Percentiles rank a stretch among this genome's conserved stretches.
Evolutionary conservation across 495 filamentous ascomycete genomes (phyloP).

Genomic region (Penicillium cataractarum): DNA sequence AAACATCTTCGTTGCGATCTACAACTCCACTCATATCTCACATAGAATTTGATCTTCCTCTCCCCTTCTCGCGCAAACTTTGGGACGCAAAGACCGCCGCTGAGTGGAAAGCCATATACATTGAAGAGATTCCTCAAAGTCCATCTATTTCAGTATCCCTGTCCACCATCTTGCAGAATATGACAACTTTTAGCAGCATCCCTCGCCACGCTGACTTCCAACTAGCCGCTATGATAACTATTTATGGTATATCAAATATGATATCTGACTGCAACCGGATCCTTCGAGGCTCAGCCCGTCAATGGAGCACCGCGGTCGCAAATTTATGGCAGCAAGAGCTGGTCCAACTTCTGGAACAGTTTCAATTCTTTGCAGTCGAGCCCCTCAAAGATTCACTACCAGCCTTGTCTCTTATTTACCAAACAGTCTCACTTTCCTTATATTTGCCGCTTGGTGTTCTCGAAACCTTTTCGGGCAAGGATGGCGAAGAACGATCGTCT

Average conservation of each 20-base stretch:
- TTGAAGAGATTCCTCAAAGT: not conserved
- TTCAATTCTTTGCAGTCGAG: not conserved
- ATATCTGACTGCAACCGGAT: not conserved
- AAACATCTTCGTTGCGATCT: not conserved
- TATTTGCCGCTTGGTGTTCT: not conserved
- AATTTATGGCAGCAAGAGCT: constrained; percentile 6
- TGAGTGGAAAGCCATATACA: not conserved
- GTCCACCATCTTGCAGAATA: not conserved
- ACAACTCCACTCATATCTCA: constrained; percentile 4
- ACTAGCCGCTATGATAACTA: not conserved
- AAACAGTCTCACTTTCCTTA: constrained; percentile 1
- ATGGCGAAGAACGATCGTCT: not conserved
- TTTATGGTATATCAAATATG: not conserved
- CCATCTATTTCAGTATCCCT: not conserved
- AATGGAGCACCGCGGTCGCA: not conserved
- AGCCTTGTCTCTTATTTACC: not conserved
- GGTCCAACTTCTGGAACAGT: not conserved
- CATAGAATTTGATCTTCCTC: not conserved
- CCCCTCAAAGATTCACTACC: not conserved
- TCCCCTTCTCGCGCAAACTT: not conserved
- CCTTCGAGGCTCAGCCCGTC: not conserved
- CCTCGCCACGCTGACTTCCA: not conserved
- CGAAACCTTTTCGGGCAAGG: constrained; percentile 2
- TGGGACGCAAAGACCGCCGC: not conserved
- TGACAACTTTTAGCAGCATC: not conserved